A percentile compares a stretch with the other conserved stretches of the same genome.
These are phyloP conservation scores for Xenoacremonium recifei DNA, from an alignment of 2,329 filamentous ascomycete species.

Conservation along the genomic window DNA sequence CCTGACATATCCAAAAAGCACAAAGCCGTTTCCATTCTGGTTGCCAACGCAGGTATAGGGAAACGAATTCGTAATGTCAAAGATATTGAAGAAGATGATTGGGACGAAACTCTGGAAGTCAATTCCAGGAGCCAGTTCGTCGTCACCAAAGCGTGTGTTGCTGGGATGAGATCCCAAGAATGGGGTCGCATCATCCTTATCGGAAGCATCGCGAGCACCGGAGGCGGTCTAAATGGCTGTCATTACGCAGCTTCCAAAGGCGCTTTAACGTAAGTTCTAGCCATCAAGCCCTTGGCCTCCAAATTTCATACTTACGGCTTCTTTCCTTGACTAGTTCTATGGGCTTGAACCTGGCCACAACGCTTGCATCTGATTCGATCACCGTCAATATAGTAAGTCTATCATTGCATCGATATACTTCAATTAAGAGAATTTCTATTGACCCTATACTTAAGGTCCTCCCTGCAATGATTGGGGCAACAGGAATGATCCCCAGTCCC, in stretches of 20 bases:
- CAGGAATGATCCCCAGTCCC: conserved; percentile 34
- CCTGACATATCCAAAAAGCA: conserved; percentile 10
- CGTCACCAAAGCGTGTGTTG: conserved; percentile 29
- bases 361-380: conserved; percentile 30
- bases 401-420: neutral
- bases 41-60: conserved; percentile 21
- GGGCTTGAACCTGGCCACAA: conserved; percentile 32
- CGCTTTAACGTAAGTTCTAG: conserved; percentile 19
- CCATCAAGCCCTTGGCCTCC: too few relatives aligned
- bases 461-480: conserved; percentile 36
- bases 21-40: conserved; percentile 3
- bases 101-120: conserved; percentile 35
- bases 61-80: conserved; percentile 32
- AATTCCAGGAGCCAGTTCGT: conserved; percentile 34
- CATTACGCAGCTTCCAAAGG: conserved; percentile 36
- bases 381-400: conserved; percentile 33
- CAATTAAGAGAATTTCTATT: neutral
- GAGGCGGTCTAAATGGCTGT: conserved; percentile 34
- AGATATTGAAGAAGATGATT: conserved; percentile 34
- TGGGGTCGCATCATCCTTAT: conserved; percentile 33
- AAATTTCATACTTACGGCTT: neutral
- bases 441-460: conserved; percentile 21
- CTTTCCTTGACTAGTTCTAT: conserved; percentile 23
- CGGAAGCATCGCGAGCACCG: conserved; percentile 32
- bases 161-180: conserved; percentile 28